Evolutionary conservation across 371 early-diverging fungal species (phyloP), one percentile per base, ranked within the genome.

Genomic region (Rhizopus sp.): DNA sequence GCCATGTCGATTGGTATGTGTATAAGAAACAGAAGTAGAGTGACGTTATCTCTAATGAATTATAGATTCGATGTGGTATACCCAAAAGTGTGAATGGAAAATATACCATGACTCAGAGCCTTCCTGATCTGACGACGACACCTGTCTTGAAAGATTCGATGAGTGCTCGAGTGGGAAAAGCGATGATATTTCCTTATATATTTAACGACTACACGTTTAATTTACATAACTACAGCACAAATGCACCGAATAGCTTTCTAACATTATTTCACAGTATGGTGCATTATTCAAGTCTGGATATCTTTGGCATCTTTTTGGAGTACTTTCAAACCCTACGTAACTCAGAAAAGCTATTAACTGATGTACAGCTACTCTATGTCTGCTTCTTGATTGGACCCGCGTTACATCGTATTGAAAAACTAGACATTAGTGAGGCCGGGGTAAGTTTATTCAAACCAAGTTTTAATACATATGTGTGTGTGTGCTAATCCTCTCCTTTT

Each of bases 381-480:
- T 88, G 88, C 56, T 85, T 88, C 9, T 63, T 89, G 47, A 63
- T 91, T 40, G 91, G 90, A 0, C 92, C 92, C 0, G 72, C 87
- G 15, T 67, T 91, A 31, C 87, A 90, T 69, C 83, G 92, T 30
- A 81, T 91, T 41, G 88, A 86, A 60, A 83, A 85, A 47, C 35
- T 72, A 35, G 70, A 76, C 50, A 66, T 59, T 12, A 70, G 69
- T 7, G 75, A 80, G 51, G 70, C 77, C n/a, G 78, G 73, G 34
- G 80, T 78, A 75, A 61, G 65, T 57, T 3, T 9, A 32, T 6
- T 1, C 9, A 41, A 9, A 16, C 16, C 1, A 7, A 42, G 4
- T 15, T 15, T 23, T 2, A 23, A 23, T 23, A 23, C 23, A 23
- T 23, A 2, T 23, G 23, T n/a, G 4, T 23, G 23, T 23, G 23